Base-by-base conservation (phyloP, 495 filamentous ascomycete species). In the Bryoglossum gracile region DNA sequence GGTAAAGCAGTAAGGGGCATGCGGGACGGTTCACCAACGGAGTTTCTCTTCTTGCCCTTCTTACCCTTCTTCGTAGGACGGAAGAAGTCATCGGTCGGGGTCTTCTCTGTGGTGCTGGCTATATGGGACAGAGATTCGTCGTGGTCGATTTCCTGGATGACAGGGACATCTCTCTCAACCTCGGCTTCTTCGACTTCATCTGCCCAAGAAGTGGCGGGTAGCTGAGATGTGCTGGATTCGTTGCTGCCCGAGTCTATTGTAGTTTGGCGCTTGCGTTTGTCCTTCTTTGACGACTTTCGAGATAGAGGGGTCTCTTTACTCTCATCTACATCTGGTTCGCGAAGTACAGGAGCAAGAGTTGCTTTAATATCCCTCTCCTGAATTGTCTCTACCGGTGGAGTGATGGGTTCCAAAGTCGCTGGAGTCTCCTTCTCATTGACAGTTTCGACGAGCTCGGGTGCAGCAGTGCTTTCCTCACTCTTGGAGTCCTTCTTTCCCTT, bases 191-290 rank as follows among this genome's bases (percentile, higher is more conserved):
- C 54, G 3, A 60, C 50, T 25, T 60, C 53, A 22, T 60, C 53
- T 18, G 57, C 57, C 57, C 57, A 60, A 21, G 49, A 53, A 4
- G 50, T 60, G 16, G 53, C 17, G 14, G 52, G 48, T 3, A 32
- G 14, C 13, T 36, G 43, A 1, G 57, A 21, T 17, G 43, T 2
- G 13, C 8, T 24, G 26, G 22, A 8, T 16, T 47, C 45, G 32
- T 13, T 40, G 3, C 25, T 30, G 16, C 13, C 39, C 3, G 23
- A 19, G 44, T 50, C 49, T 13, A 46, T 35, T 4, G 57, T 59
- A 10, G 57, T 18, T 55, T 60, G 54, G 45, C 57, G 52, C 44
- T 65, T 59, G 47, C 61, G 58, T 54, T 59, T 65, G 24, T 57
- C 53, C 40, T 57, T 51, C 47, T 54, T 56, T 21, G 43, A 57